Conservation (phyloP, 2,329 filamentous ascomycete species). For the Botrytis deweyae region DNA sequence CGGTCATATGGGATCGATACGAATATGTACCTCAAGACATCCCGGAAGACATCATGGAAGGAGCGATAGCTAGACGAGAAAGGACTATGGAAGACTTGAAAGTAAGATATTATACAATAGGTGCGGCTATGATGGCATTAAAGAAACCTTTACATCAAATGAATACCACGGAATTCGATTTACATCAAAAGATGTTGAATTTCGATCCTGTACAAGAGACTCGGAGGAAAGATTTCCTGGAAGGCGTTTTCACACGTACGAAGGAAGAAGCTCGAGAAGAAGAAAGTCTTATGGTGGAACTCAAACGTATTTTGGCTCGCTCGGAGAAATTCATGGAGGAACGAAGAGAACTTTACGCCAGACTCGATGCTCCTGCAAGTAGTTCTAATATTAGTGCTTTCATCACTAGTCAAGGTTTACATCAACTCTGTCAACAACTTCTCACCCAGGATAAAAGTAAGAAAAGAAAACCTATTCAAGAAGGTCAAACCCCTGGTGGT, state of each 20-base stretch:
- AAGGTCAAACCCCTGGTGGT: slow-evolving; percentile 47
- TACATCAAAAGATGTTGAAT: slow-evolving; percentile 81
- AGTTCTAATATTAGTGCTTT: slow-evolving; percentile 71
- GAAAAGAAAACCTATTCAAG: slow-evolving; percentile 73
- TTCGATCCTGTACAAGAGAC: slow-evolving; percentile 81
- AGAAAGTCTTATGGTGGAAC: slow-evolving; percentile 81
- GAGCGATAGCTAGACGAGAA: slow-evolving; percentile 43
- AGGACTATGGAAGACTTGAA: slow-evolving; percentile 90
- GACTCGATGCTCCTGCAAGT: slow-evolving; percentile 78
- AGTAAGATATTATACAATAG: slow-evolving; percentile 83
- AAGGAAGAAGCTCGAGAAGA: slow-evolving; percentile 91
- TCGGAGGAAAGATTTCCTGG: slow-evolving; percentile 79
- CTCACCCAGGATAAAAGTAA: slow-evolving; percentile 83
- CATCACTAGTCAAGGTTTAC: slow-evolving; percentile 76
- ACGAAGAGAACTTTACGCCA: slow-evolving; percentile 79
- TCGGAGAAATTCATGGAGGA: slow-evolving; percentile 86
- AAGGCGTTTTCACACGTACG: slow-evolving; percentile 73
- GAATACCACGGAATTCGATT: slow-evolving; percentile 78
- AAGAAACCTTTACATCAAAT: slow-evolving; percentile 82
- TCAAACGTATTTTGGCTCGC: slow-evolving; percentile 86
- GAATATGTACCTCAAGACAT: slow-evolving; percentile 58
- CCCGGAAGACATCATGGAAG: not conserved
- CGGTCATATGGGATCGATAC: slow-evolving; percentile 89
- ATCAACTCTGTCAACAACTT: slow-evolving; percentile 77
- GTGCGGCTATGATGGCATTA: slow-evolving; percentile 76